Conservation (phyloP, 2,329 filamentous ascomycete species). For the Fonsecaea nubica region DNA sequence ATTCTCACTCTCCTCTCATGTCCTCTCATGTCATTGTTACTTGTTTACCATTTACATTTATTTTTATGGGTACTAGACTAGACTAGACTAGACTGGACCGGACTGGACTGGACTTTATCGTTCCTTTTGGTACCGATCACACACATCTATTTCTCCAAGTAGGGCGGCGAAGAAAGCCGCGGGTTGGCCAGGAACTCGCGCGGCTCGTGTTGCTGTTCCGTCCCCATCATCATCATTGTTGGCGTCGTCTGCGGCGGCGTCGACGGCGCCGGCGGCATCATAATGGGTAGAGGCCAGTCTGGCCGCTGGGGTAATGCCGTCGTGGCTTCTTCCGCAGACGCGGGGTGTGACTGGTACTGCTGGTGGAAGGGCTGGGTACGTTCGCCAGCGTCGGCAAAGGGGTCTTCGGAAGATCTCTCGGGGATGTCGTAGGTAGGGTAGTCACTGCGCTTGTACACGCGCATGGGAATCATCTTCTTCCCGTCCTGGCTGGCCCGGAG, state of each 20-base stretch:
- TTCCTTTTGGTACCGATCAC: too few relatives aligned
- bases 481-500: constrained; percentile 54
- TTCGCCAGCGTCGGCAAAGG: not conserved
- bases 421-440: not conserved
- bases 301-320: not conserved
- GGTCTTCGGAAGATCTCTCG: not conserved
- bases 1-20: too few relatives aligned
- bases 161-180: constrained; percentile 3
- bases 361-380: not conserved
- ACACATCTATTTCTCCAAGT: not conserved
- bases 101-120: too few relatives aligned
- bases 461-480: constrained; percentile 37
- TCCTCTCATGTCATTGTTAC: too few relatives aligned
- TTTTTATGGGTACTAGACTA: too few relatives aligned
- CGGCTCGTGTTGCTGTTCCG: constrained; percentile 7
- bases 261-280: not conserved
- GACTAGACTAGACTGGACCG: too few relatives aligned
- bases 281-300: constrained; percentile 2
- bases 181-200: constrained; percentile 14
- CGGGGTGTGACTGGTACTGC: not conserved
- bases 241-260: too few relatives aligned
- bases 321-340: not conserved
- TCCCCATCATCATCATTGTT: not conserved
- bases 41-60: too few relatives aligned
- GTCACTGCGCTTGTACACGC: constrained; percentile 27